Evolutionary conservation across 495 filamentous ascomycete species (phyloP).

Genomic region (Aspergillus haitiensis): DNA sequence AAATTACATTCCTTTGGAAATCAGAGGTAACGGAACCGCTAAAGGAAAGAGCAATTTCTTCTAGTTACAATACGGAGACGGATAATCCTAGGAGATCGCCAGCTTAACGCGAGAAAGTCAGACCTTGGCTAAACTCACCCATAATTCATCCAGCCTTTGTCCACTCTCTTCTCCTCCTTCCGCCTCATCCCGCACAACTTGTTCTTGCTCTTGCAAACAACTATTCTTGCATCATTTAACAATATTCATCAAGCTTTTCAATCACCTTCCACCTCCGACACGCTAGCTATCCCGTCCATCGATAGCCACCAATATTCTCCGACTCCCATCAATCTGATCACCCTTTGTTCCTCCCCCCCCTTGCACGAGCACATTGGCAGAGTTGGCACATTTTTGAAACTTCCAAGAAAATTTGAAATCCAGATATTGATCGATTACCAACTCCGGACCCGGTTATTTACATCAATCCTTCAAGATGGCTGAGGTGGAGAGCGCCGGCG

Average conservation of each 20-base stretch:
- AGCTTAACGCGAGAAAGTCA: too few relatives aligned
- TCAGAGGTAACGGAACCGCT: too few relatives aligned
- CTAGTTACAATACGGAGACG: too few relatives aligned
- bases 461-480: constrained; percentile 32
- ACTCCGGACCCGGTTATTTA: background rate
- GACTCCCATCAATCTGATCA: constrained; percentile 6
- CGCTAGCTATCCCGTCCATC: background rate
- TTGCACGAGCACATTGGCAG: too few relatives aligned
- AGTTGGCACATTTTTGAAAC: too few relatives aligned
- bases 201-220: constrained; percentile 15
- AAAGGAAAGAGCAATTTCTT: too few relatives aligned
- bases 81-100: too few relatives aligned
- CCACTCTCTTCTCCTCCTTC: constrained; percentile 20
- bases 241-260: constrained; percentile 6
- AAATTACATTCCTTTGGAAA: too few relatives aligned
- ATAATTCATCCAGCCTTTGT: constrained; percentile 7
- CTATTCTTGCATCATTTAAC: constrained; percentile 17
- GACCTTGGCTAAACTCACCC: too few relatives aligned
- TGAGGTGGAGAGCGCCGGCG: constrained; percentile 41
- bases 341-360: background rate
- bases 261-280: background rate
- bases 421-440: background rate
- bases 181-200: constrained; percentile 16
- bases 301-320: constrained; percentile 12
- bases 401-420: too few relatives aligned